Base-by-base conservation (phyloP, 768 basidiomycete genomes). In the Tremella yokohamensis region DNA sequence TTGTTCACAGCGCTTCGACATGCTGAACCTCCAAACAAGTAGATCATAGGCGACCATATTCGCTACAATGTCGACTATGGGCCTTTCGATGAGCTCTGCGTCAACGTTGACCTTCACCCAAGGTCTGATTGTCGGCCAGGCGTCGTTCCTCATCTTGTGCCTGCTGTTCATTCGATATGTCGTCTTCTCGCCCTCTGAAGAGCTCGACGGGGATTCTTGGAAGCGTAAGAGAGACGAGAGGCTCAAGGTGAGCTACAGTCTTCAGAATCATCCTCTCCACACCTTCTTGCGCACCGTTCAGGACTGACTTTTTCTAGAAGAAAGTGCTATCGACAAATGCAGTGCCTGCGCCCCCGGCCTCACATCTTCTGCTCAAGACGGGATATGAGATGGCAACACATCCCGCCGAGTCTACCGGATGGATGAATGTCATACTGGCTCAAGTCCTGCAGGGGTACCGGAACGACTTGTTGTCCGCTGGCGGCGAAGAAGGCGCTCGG, bases 121-220 rank as follows among this genome's bases (percentile, higher is more conserved):
- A 73, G 94, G 94, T 15, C 83, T 99, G 37, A 80, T 99, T 39
- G 78, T 97, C 44, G 94, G 94, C 56, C 94, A 98, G 76, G 81
- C 90, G 19, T 93, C 91, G 22, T 86, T 99, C 66, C 80, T 90
- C 44, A 69, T 87, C 51, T 81, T 93, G 48, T 82, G 89, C 25
- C 81, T 81, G 48, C 79, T 92, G 61, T 83, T 99, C 73, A 84
- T 99, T 78, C 89, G 89, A 72, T 98, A 96, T 79, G 85, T 98
- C 56, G 96, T 99, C 72, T 86, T 99, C 58, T 65, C 62, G 42
- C 66, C 69, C n/a, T 56, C 61, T 62, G 90, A 96, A 66, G 84
- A 88, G 6, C 62, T 76, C n/a, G 69, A 73, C 49, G 60, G 56
- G 15, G 65, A 68, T 18, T 58, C 57, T 11, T 65, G 66, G 64